Evolutionary conservation across 192 early-diverging fungal genomes (phyloP).

Genomic region (Dissophora globulifera): DNA sequence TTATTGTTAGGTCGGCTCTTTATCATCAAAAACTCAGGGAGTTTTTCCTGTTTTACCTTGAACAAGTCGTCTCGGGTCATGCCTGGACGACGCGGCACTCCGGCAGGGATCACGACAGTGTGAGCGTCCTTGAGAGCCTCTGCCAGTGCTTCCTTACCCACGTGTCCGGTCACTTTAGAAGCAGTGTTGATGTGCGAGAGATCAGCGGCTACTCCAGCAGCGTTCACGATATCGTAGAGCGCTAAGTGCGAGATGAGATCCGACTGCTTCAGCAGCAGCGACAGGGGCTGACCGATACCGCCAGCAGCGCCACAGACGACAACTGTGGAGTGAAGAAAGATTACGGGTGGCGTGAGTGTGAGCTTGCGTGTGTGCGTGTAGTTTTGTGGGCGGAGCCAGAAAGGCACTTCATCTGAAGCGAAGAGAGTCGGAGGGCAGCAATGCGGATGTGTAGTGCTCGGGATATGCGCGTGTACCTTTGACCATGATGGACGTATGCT

Average conservation of each 20-base stretch:
- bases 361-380: too few species aligned
- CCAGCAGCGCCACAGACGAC: conserved; percentile 77
- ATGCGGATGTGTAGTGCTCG: too few species aligned
- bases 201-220: conserved; percentile 95
- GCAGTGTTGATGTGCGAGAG: conserved; percentile 91
- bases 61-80: conserved; percentile 99
- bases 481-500: conserved; percentile 22
- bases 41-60: conserved; percentile 75
- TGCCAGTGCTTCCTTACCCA: conserved; percentile 55
- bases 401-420: too few species aligned
- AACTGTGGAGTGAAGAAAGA: conserved; percentile 23
- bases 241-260: conserved; percentile 83
- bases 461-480: conserved; percentile 43
- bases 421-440: too few species aligned
- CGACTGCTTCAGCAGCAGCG: conserved; percentile 91
- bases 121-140: conserved; percentile 57
- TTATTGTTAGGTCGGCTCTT: too few species aligned
- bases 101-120: conserved; percentile 93
- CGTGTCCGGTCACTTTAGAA: conserved; percentile 59
- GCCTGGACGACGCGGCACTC: conserved; percentile 96
- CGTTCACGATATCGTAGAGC: conserved; percentile 97
- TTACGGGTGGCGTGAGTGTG: neutral
- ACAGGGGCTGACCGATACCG: conserved; percentile 97
- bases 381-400: too few species aligned
- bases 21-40: too few species aligned